Percentiles rank a stretch among this genome's conserved stretches.
These are phyloP conservation scores for Helicostylum pulchrum DNA, from an alignment of 192 early-diverging fungal genomes.

Conservation along the genomic window DNA sequence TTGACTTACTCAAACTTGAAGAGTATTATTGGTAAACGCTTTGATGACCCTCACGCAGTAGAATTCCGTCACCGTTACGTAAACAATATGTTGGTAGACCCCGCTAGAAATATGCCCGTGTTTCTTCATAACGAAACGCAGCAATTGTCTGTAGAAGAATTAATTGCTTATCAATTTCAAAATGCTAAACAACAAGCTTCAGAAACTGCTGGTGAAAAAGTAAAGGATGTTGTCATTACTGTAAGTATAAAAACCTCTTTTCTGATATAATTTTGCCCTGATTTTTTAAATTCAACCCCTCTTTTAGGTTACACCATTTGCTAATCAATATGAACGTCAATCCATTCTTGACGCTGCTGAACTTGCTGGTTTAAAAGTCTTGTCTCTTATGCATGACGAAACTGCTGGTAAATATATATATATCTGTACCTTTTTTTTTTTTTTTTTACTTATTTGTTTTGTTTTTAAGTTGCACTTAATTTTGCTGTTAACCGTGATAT, in stretches of 20 bases:
- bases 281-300: constrained; percentile 11
- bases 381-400: constrained; percentile 90
- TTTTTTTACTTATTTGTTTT: no score
- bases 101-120: constrained; percentile 58
- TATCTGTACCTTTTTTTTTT: no score
- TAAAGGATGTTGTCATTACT: constrained; percentile 89
- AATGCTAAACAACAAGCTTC: constrained; percentile 85
- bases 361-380: constrained; percentile 78
- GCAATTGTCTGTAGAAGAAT: constrained; percentile 74
- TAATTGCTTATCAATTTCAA: constrained; percentile 91
- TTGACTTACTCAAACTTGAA: constrained; percentile 82
- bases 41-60: constrained; percentile 63
- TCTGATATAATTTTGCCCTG: not conserved
- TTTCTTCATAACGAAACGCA: constrained; percentile 63
- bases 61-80: constrained; percentile 75
- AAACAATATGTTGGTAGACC: constrained; percentile 75
- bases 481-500: constrained; percentile 79
- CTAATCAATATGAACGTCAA: constrained; percentile 86
- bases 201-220: constrained; percentile 65
- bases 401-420: constrained; percentile 63
- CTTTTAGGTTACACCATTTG: constrained; percentile 81
- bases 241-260: no score
- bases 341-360: constrained; percentile 91
- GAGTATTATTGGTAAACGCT: constrained; percentile 75
- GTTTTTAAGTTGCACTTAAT: constrained; percentile 78